Base-by-base conservation (phyloP, 805 yeast genomes). In the Candida incommunis region DNA sequence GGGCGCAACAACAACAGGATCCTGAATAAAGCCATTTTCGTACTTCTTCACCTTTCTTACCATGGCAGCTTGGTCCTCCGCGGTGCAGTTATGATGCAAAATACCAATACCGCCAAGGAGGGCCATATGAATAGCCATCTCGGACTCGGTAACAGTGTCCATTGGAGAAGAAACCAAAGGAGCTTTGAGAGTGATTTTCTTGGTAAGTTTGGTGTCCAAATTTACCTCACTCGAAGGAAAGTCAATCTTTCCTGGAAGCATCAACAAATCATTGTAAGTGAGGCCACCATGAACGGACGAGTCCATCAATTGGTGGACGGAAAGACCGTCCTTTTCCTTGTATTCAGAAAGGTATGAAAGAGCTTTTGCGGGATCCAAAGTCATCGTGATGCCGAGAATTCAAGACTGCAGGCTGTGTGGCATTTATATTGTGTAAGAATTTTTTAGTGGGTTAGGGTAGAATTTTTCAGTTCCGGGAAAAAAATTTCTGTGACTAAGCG, bases 41-140 rank as follows among this genome's bases (percentile, higher is more conserved):
- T 71, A 92, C 67, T 83, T 87, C 77, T 92, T 92, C 56, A 92
- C 98, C 69, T 83, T 84, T 66, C 75, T 82, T 51, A 92, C 98
- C 97, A 92, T 92, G 55, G 78, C 95, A 48, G 98, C 98, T 71
- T 92, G 98, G 65, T 87, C 97, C 46, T 90, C 97, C 48, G 94
- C 75, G 48, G 95, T 65, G 71, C 96, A 88, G 75, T 92, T 92
- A 74, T 92, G 96, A 68, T 92, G 98, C 58, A 92, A 80, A 62
- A 92, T 84, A 78, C 98, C 98, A 65, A 92, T 86, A 69, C 98
- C 98, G 66, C 98, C 98, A 58, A 88, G 76, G 54, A 92, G 76
- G 55, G 98, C 96, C 96, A 92, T 88, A 70, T 87, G 80, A 57
- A 92, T 90, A 53, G 98, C 98, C 98, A 92, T 92, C 49, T 80